These are phyloP conservation scores for Abrus precatorius DNA, from an alignment of 306 rosid species.

Conservation along the genomic window DNA sequence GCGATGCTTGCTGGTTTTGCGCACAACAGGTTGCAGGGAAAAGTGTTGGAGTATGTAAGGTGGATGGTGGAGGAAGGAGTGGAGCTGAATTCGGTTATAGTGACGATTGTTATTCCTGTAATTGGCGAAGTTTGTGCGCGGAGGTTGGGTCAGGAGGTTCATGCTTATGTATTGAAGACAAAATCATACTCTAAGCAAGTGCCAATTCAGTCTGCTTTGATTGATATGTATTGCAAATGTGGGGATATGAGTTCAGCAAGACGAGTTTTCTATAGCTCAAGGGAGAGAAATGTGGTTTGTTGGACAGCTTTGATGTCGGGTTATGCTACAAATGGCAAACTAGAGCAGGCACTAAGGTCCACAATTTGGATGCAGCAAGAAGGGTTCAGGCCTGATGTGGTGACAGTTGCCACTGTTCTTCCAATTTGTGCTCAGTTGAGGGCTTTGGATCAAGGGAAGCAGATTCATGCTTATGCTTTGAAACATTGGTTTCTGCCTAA, in stretches of 20 bases:
- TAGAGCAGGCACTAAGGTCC: conserved; percentile 80
- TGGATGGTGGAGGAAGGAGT: conserved; percentile 70
- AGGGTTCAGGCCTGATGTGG: conserved; percentile 81
- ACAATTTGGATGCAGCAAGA: conserved; percentile 94
- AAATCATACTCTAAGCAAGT: conserved; percentile 63
- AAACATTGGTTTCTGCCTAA: conserved; percentile 77
- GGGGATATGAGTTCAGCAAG: conserved; percentile 75
- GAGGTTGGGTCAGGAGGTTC: conserved; percentile 74
- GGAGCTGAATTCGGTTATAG: conserved; percentile 69
- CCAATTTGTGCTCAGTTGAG: conserved; percentile 82
- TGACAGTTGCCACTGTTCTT: conserved; percentile 75
- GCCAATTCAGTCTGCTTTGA: conserved; percentile 76
- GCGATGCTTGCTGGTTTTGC: conserved; percentile 75
- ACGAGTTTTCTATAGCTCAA: conserved; percentile 68
- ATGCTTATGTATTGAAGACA: conserved; percentile 77
- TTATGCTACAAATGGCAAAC: conserved; percentile 74
- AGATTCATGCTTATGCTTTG: conserved; percentile 83
- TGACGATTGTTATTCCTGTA: conserved; percentile 71
- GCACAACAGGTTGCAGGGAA: conserved; percentile 69
- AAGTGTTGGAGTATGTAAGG: conserved; percentile 72
- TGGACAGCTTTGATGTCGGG: conserved; percentile 92
- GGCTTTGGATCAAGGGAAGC: conserved; percentile 73
- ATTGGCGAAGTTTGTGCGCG: conserved; percentile 65
- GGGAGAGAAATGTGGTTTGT: conserved; percentile 78
- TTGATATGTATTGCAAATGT: conserved; percentile 91